phyloP scores from a whole-genome alignment of 768 basidiomycete genomes.

The Suillus weaverae region DNA sequence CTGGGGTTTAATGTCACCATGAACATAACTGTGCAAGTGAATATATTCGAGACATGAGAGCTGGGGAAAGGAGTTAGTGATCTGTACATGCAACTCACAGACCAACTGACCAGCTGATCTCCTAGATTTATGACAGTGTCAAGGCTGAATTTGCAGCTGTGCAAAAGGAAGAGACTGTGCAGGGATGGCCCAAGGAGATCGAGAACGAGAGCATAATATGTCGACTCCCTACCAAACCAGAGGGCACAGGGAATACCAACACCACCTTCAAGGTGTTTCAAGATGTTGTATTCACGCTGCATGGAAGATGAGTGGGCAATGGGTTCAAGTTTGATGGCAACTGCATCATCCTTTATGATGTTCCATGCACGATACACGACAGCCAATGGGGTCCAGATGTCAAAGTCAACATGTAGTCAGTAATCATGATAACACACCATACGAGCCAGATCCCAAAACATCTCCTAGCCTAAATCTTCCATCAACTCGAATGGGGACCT shows the following conservation, averaged over 20 bases:
- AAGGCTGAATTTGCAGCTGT: neutral
- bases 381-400: neutral
- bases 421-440: neutral
- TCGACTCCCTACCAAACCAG: neutral
- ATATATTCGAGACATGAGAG: too few relatives aligned
- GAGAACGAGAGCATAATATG: neutral
- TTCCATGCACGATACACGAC: neutral
- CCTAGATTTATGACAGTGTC: neutral
- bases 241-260: neutral
- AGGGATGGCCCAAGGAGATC: neutral
- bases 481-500: neutral
- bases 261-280: neutral
- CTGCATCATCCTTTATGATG: neutral
- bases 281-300: too few relatives aligned
- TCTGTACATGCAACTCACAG: neutral
- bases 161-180: neutral
- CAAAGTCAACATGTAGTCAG: neutral
- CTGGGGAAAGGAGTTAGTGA: too few relatives aligned
- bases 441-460: neutral
- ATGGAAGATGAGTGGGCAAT: too few relatives aligned
- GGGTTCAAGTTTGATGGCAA: neutral
- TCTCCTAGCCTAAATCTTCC: neutral
- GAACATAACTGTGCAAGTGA: too few relatives aligned
- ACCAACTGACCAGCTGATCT: neutral
- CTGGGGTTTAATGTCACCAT: too few relatives aligned